These are phyloP conservation scores for Collybia mongolica DNA, from an alignment of 768 basidiomycete species.

Conservation along the genomic window DNA sequence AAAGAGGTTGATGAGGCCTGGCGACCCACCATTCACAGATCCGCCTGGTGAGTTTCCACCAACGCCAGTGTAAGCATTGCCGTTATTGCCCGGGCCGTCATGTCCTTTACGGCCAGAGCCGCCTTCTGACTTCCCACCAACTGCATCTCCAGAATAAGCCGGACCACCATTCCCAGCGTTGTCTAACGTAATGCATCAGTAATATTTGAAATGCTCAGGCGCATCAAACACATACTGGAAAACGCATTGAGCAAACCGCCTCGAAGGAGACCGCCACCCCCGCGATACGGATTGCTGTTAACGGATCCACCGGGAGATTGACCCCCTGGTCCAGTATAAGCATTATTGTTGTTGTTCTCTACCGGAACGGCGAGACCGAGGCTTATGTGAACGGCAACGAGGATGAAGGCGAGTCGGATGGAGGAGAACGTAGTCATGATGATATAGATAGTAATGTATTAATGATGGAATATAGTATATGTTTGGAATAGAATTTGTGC, in stretches of 20 bases:
- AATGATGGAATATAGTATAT: constrained; percentile 9
- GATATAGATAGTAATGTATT: constrained; percentile 9
- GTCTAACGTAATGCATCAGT: constrained; percentile 5
- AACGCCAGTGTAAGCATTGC: constrained; percentile 24
- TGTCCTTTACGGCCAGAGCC: background rate
- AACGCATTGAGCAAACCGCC: constrained; percentile 18
- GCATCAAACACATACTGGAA: constrained; percentile 23
- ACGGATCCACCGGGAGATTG: constrained; percentile 31
- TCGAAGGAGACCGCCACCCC: constrained; percentile 7
- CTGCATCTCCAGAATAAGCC: constrained; percentile 29
- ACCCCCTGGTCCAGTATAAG: constrained; percentile 32
- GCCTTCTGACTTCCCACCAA: constrained; percentile 2
- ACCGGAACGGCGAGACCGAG: constrained; percentile 24
- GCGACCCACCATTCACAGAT: constrained; percentile 16
- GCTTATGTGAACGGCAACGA: constrained; percentile 18
- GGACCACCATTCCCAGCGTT: constrained; percentile 32
- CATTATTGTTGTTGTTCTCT: constrained; percentile 25
- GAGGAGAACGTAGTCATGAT: constrained; percentile 24
- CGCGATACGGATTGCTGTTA: background rate
- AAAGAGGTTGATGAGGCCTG: constrained; percentile 26
- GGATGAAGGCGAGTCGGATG: constrained; percentile 17
- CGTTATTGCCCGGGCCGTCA: constrained; percentile 13
- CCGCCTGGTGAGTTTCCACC: constrained; percentile 36
- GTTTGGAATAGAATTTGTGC: constrained; percentile 17
- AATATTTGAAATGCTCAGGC: background rate